A percentile compares a stretch with the other conserved stretches of the same genome.
These are phyloP conservation scores for Camellia lanceoleosa DNA, from an alignment of 148 eudicot genomes.

Conservation along the genomic window DNA sequence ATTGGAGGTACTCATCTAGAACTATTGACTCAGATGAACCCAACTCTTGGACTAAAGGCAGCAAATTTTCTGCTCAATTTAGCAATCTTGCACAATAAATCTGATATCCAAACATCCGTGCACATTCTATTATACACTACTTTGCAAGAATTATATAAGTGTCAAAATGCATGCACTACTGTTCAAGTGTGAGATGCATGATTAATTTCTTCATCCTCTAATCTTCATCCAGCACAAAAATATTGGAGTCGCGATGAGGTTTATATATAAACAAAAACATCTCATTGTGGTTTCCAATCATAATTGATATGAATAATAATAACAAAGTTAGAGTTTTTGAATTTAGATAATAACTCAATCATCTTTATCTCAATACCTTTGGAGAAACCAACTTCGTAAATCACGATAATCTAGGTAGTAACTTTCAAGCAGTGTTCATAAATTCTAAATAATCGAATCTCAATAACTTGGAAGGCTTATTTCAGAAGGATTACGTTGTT, in stretches of 20 bases:
- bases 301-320: not conserved
- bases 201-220: not conserved
- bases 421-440: not conserved
- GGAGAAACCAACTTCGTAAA: not conserved
- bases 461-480: not conserved
- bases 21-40: not conserved
- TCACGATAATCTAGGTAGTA: not conserved
- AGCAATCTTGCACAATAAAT: not conserved
- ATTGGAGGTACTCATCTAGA: not conserved
- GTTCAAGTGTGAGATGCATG: not conserved
- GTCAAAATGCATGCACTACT: not conserved
- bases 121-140: not conserved
- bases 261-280: not conserved
- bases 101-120: not conserved
- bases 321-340: not conserved
- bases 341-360: not conserved
- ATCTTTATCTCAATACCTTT: not conserved
- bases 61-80: not conserved
- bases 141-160: not conserved
- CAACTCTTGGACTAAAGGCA: not conserved
- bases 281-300: not conserved
- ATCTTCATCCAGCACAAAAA: not conserved
- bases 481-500: not conserved
- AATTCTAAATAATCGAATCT: not conserved
- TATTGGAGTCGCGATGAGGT: not conserved